Percentiles rank a stretch among this genome's conserved stretches.
Conservation (phyloP, 176 grass and related monocot genomes). For the Luzula sylvatica region DNA sequence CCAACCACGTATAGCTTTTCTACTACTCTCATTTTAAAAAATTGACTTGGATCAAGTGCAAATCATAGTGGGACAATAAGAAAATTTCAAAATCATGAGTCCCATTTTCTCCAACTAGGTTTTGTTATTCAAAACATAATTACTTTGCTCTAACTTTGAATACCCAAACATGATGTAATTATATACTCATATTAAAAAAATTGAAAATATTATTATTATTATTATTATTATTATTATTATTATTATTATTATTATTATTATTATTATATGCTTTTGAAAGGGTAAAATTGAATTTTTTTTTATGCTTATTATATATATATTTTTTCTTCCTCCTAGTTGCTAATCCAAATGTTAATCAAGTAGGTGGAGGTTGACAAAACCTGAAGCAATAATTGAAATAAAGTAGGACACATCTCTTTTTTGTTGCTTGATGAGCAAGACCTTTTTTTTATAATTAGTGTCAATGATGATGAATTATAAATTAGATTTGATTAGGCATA, state of each 20-base stretch:
- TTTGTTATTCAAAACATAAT: background rate
- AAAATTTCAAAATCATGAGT: constrained; percentile 19
- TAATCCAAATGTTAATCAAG: constrained; percentile 10
- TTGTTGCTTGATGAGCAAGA: constrained; percentile 12
- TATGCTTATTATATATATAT: no score
- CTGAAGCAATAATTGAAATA: constrained; percentile 9
- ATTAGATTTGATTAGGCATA: no score
- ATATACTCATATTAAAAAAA: no score
- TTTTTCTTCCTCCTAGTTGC: background rate
- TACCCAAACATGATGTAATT: no score
- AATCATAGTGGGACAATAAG: constrained; percentile 3
- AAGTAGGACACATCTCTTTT: background rate
- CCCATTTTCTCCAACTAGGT: constrained; percentile 12
- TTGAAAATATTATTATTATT: no score
- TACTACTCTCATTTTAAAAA: constrained; percentile 9
- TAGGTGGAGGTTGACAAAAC: constrained; percentile 20
- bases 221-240: no score
- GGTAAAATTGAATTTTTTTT: no score
- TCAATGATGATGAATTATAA: no score
- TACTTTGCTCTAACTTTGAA: no score
- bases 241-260: no score
- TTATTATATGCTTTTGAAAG: no score
- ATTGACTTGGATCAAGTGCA: constrained; percentile 11
- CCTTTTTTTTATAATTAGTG: background rate
- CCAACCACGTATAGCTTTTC: constrained; percentile 5